Base-by-base conservation (phyloP, 1,284 basidiomycete genomes). In the Pyrrhoderma lamaoense region DNA sequence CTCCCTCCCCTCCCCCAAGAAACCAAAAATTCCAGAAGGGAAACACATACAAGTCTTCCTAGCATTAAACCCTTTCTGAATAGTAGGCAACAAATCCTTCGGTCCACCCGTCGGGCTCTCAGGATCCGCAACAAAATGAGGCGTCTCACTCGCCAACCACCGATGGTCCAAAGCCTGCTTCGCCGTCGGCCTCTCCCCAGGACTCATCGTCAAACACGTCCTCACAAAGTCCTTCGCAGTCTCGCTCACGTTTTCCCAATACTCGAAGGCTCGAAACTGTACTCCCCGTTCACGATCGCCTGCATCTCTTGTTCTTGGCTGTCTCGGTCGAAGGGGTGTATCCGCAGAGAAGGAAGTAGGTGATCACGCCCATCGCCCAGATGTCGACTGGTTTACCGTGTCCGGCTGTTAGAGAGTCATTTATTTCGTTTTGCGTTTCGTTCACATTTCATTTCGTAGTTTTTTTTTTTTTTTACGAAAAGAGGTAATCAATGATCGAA, bases 291-390 rank as follows among this genome's bases (percentile, higher is more conserved):
- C 54, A 93, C 82, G 72, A 96, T 96, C 14, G 93, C 93, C 63
- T 93, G 84, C 88, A 91, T 93, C 68, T 93, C 91, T 58, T 82
- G 78, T 62, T 85, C 84, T 62, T 91, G 91, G 4, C 76, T 83
- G 56, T 96, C 92, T 38, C 90, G 82, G 67, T 97, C 93, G 66
- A 95, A 95, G 1, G 92, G 1, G 93, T 96, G 71, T 95, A 95
- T 7, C 93, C 92, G 47, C 91, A 93, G 47, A 96, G 83, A 3
- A 96, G 73, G 82, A 96, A 96, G 70, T 93, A 94, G 3, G 92
- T 89, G 67, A 96, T 93, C 50, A 97, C 93, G 51, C 93, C 93
- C 79, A 96, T 93, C 0, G 93, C 93, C 93, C 93, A 97, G 57
- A 98, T 76, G 64, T 97, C 95, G 22, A 98, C 95, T 0, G 95